These are phyloP conservation scores for Acidiella bohemica DNA, from an alignment of 495 filamentous ascomycete genomes.

Conservation along the genomic window DNA sequence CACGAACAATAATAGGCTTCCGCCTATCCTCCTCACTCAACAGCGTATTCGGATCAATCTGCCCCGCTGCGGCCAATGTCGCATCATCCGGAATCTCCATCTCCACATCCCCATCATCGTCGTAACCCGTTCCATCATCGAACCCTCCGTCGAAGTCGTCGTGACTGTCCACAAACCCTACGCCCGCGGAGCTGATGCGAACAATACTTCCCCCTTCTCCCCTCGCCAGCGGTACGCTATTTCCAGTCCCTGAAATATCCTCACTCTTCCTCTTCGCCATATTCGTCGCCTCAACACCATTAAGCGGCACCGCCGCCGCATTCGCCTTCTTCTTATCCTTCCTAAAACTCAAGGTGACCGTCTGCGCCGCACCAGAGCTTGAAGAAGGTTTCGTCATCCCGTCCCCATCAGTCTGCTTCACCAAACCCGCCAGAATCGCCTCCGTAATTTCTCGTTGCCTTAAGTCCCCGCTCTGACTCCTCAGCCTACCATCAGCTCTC, in stretches of 20 bases:
- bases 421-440: conserved; percentile 70
- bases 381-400: conserved; percentile 61
- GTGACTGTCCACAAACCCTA: conserved; percentile 59
- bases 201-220: conserved; percentile 23
- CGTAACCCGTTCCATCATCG: conserved; percentile 37
- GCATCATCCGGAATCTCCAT: conserved; percentile 17
- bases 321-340: conserved; percentile 55
- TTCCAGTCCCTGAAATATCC: conserved; percentile 11
- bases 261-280: conserved; percentile 36
- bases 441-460: conserved; percentile 41
- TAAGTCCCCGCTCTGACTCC: conserved; percentile 55
- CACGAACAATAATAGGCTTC: conserved; percentile 61
- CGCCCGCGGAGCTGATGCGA: conserved; percentile 38
- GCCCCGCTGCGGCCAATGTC: conserved; percentile 33
- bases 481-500: conserved; percentile 55
- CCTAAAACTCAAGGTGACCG: conserved; percentile 60
- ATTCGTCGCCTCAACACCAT: conserved; percentile 22
- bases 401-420: conserved; percentile 40
- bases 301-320: conserved; percentile 23
- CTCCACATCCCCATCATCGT: conserved; percentile 41
- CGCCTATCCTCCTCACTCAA: conserved; percentile 70
- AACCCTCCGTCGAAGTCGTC: conserved; percentile 60
- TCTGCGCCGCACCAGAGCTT: conserved; percentile 39
- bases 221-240: neutral
- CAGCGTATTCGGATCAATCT: conserved; percentile 82